Base-by-base conservation (phyloP, 192 early-diverging fungal genomes). In the Coemansia sp. region DNA sequence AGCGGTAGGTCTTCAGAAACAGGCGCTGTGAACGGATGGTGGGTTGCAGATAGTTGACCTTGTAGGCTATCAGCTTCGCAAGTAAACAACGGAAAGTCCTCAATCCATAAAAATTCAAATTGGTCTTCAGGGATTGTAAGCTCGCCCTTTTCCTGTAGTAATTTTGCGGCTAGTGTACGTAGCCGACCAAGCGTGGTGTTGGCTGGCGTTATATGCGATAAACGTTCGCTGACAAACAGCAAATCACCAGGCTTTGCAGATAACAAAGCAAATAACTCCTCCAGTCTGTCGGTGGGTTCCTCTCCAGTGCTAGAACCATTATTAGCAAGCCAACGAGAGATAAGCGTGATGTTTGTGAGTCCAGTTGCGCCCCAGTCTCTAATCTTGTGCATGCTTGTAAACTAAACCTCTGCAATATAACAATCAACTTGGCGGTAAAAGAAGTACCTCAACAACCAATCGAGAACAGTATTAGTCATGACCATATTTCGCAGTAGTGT, bases 11-110 rank as follows among this genome's bases (percentile, higher is more conserved):
- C 89, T n/a, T 88, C 79, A 3, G 82, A 68, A 5, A 84, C 72
- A 2, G 92, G 93, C 2, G 95, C 91, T 3, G 95, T 96, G 68
- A 96, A 96, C 4, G 95, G 95, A 72, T 96, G 93, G 72, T 96
- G 95, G 0, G 93, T 96, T 21, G 95, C 83, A 10, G 82, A 73
- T 7, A 89, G 72, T 33, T 46, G 59, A 19, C 66, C 68, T 24
- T 72, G 33, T 3, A 71, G 71, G 19, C 78, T 83, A 32, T 86
- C 85, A 4, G 80, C 84, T 31, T 89, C 83, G 2, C 88, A 88
- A 3, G 91, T 90, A 64, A 96, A 96, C 21, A 96, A 76, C 6
- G 95, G 95, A 63, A 96, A 96, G 22, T 89, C 87, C 59, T 94
- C 91, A 8, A 96, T 72, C 95, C 95, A 96, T 51, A 93, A 58